Evolutionary conservation across 345 rosid species (phyloP), one percentile per base, ranked within the genome.

Genomic region (Lagerstroemia speciosa): DNA sequence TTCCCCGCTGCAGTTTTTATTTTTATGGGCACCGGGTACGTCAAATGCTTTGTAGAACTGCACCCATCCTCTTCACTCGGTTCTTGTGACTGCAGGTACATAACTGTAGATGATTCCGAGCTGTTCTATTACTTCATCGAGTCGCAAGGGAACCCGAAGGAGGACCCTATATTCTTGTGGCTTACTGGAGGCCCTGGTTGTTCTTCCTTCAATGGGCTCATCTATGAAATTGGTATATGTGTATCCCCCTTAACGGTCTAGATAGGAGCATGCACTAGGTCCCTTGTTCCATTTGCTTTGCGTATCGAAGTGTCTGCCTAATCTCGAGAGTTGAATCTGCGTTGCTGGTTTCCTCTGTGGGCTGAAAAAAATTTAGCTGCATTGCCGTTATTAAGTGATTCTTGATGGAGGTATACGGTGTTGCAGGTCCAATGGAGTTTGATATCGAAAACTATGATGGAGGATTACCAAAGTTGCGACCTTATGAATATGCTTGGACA

Each of bases 111-210:
- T 31, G 67, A 68, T 46, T 60, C 72, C 30, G 76, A 73, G 66
- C 62, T 73, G 67, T 73, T 67, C 62, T 73, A 73, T 50, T 67
- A 73, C 67, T 73, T 80, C 69, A 67, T 80, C 1, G 80, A 80
- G 65, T 77, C 83, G 3, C 72, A 75, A 71, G 73, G 77, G 9
- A 46, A 77, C 34, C 84, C 84, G 0, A 48, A 63, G 24, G 58
- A 58, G 29, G 77, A 80, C 30, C 84, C 84, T 53, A 68, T 80
- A 27, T 24, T 80, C 24, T 73, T 80, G 15, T 80, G 81, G 81
- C 60, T 77, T 22, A 70, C 75, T 2, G 84, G 84, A 3, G 84
- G 84, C 29, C 84, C 84, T 11, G 81, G 79, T 17, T 80, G 84
- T 43, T 75, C 81, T 64, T 50, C 77, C 29, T 73, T 78, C 63